Evolutionary conservation across 2,329 filamentous ascomycete species (phyloP), one percentile per base, ranked within the genome.

Genomic region (Verticillium alfalfae): DNA sequence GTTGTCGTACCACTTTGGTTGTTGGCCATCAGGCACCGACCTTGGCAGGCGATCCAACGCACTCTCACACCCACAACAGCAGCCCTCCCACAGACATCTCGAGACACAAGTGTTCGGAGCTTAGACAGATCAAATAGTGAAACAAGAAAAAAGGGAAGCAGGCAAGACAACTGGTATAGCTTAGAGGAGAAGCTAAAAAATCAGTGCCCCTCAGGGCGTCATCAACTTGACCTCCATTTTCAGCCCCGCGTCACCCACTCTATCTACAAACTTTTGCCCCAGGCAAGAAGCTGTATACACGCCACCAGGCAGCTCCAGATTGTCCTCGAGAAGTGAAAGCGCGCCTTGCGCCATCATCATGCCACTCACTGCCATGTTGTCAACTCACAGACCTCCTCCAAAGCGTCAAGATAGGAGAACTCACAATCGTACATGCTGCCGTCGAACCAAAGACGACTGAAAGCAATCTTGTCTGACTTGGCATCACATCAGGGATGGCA

Each of bases 281-380:
- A 93, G 76, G 60, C 84, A 89, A 0, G 90, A 88, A 0, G 90
- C 87, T 1, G 91, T 93, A 64, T 90, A 84, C 31, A 92, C 76
- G 2, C 90, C 90, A 18, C 90, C 90, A 1, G 79, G 79, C 13
- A 91, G 75, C 39, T 80, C 73, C 13, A 85, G 75, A 15, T 87
- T 81, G 45, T 89, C 87, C 62, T 88, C 79, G 16, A 92, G 75
- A 37, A 93, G 77, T 0, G 86, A 86, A 45, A 84, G 75, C 4
- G 89, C 90, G 13, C 83, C 89, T 67, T 92, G 81, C 2, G 83
- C 81, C 15, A 91, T 70, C 34, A 89, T 79, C 18, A 87, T 69
- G 0, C 82, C 90, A 4, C 89, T 92, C 59, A 91, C 86, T 88
- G 59, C 26, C 18, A 61, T 66, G 54, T 36, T 54, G 36, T 61